Conservation (phyloP, 805 yeast genomes). For the Ogataea minuta region DNA sequence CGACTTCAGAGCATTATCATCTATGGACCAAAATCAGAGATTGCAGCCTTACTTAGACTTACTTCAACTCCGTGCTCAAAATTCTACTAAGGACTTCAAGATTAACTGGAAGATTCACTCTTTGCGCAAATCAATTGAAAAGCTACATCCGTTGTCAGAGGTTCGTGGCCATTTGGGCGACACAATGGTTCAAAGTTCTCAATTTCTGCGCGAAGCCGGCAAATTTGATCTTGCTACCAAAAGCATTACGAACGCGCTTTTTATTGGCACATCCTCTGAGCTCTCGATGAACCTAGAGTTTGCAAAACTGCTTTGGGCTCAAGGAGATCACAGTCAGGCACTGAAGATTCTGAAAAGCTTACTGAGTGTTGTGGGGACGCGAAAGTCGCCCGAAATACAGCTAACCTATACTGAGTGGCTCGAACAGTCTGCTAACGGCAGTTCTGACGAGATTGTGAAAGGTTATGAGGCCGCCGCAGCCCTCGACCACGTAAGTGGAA, state of each 20-base stretch:
- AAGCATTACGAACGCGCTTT: conserved; percentile 60
- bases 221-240: conserved; percentile 72
- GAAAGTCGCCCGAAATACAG: conserved; percentile 43
- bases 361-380: conserved; percentile 15
- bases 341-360: conserved; percentile 57
- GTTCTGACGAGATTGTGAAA: conserved; percentile 66
- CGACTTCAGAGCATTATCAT: conserved; percentile 48
- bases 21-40: conserved; percentile 12
- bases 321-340: conserved; percentile 85
- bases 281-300: conserved; percentile 62
- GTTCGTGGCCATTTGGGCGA: conserved; percentile 40
- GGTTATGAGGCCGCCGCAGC: conserved; percentile 63
- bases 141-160: conserved; percentile 24
- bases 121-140: conserved; percentile 38
- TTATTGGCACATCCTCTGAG: conserved; percentile 37
- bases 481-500: conserved; percentile 55
- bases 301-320: conserved; percentile 82
- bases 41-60: conserved; percentile 17
- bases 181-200: conserved; percentile 58
- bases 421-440: conserved; percentile 79
- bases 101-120: conserved; percentile 47
- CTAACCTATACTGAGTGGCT: conserved; percentile 85
- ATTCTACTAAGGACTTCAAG: conserved; percentile 38
- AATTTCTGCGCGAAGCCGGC: conserved; percentile 62
- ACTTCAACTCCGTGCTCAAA: conserved; percentile 23